phyloP scores from a whole-genome alignment of 1,284 basidiomycete genomes.

The Takashimella koratensis region DNA sequence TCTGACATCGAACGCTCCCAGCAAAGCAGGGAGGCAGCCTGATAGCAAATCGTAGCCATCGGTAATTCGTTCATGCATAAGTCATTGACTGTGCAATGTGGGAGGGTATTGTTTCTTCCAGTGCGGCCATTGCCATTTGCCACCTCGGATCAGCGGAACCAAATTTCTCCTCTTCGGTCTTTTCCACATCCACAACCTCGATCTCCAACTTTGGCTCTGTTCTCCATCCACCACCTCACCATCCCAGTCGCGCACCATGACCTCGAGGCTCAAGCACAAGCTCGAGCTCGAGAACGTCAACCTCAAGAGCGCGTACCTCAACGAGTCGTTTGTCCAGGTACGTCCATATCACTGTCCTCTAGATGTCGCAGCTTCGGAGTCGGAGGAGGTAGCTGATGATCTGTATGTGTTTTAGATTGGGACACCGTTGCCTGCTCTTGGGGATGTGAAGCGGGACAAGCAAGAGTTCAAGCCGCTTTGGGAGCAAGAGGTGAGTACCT shows the following conservation, averaged over 20 bases:
- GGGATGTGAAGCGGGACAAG: conserved; percentile 74
- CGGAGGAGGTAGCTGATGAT: background rate
- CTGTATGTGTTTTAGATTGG: conserved; percentile 62
- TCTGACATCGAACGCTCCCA: too few species aligned
- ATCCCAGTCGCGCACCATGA: conserved; percentile 51
- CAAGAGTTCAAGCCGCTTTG: conserved; percentile 93
- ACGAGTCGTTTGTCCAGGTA: conserved; percentile 84
- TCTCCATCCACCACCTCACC: too few species aligned
- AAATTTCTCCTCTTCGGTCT: conserved; percentile 1
- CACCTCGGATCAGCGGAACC: background rate
- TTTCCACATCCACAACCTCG: background rate
- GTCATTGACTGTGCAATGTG: too few species aligned
- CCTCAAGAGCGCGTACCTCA: conserved; percentile 73
- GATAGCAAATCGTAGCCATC: too few species aligned
- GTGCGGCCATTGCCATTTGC: too few species aligned
- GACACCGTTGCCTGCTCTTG: conserved; percentile 82
- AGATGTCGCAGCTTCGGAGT: background rate
- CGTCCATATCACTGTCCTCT: conserved; percentile 24
- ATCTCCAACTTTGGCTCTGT: background rate
- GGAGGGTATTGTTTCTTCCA: too few species aligned
- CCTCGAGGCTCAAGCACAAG: conserved; percentile 56
- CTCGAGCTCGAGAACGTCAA: conserved; percentile 70
- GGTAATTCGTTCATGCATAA: too few species aligned
- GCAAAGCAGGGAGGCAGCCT: too few species aligned
- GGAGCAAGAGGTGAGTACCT: conserved; percentile 81